phyloP scores from a whole-genome alignment of 257 asterid genomes.

The Anisodus tanguticus region DNA sequence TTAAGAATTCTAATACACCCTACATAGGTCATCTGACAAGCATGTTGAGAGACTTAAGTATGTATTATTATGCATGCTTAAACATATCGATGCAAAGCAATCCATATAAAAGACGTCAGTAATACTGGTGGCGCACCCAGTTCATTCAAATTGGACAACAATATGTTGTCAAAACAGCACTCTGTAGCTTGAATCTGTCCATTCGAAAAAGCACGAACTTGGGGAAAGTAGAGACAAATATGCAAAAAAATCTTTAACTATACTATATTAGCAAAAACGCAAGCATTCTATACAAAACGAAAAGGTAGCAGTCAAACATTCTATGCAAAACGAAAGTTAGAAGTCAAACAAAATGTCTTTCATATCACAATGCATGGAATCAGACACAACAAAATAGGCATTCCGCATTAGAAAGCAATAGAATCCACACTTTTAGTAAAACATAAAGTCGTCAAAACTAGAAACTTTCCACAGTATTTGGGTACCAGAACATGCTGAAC shows the following conservation, averaged over 20 bases:
- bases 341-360: neutral
- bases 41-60: neutral
- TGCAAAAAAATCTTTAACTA: neutral
- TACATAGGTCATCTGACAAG: neutral
- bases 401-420: neutral
- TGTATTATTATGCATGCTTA: neutral
- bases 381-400: neutral
- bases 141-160: no score
- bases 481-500: slow-evolving; percentile 1
- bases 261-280: neutral
- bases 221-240: neutral
- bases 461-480: neutral
- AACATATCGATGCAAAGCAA: slow-evolving; percentile 6
- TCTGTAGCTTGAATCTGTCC: neutral
- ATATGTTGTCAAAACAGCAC: neutral
- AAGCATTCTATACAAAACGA: neutral
- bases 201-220: neutral
- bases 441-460: neutral
- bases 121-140: no score
- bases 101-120: neutral
- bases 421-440: neutral
- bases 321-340: no score
- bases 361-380: slow-evolving; percentile 7
- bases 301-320: neutral
- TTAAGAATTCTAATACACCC: neutral